Base-by-base conservation (phyloP, 2,329 filamentous ascomycete species). In the Fusarium sp. region DNA sequence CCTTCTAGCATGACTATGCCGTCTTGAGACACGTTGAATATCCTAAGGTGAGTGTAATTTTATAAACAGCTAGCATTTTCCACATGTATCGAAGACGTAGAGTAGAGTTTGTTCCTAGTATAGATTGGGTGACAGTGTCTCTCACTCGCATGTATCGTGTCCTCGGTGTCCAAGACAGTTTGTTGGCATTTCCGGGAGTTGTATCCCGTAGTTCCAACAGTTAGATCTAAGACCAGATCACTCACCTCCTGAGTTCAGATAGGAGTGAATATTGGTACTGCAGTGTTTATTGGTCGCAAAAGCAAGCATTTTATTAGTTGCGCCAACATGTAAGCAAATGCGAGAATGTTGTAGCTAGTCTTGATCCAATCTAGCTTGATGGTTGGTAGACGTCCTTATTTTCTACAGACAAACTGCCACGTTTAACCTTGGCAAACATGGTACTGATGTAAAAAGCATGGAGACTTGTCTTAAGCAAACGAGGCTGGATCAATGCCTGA, bases 361-460 rank as follows among this genome's bases (percentile, higher is more conserved):
- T 68, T 39, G 4, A 51, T 66, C 9, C 12, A 58, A 51, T 12
- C 30, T 66, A 68, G 65, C 30, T 40, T 42, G 19, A 42, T 51
- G 42, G 32, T 21, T 61, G 46, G 21, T 46, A 66, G 38, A 58
- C 45, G 45, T 61, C 14, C 44, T 53, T 60, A 42, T 57, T 62
- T 59, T 50, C 30, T 56, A 50, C 42, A 51, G 52, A 56, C 48
- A 38, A 19, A 61, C 54, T 21, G 44, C 23, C 43, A 62, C 40
- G 30, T 36, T 26, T 26, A 47, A 28, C 61, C 28, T 26, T 50
- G 59, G 45, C 42, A 32, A 61, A 30, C 45, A 19, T 19, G 34
- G 42, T 44, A 40, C 21, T 59, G 50, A 43, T 36, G 32, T n/a
- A 30, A 49, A 52, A 46, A 40, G 26, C 40, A 62, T 30, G 46